These are phyloP conservation scores for Bullera alba DNA, from an alignment of 768 basidiomycete species.

Conservation along the genomic window DNA sequence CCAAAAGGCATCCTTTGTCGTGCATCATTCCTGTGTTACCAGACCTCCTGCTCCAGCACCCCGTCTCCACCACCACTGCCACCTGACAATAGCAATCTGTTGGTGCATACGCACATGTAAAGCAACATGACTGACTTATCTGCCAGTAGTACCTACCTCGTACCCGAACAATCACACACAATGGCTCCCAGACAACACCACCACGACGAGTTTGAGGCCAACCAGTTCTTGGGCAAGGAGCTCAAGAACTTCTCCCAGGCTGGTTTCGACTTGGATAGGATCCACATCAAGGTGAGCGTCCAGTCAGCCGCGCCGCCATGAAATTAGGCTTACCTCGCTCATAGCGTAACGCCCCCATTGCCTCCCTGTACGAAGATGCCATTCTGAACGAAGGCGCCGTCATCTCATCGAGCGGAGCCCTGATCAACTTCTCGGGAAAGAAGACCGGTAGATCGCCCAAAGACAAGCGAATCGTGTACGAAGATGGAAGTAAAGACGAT, in stretches of 20 bases:
- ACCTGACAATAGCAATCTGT: too few species aligned
- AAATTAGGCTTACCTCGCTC: slow-evolving; percentile 5
- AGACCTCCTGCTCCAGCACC: too few species aligned
- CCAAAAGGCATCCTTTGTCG: too few species aligned
- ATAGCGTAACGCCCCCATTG: slow-evolving; percentile 49
- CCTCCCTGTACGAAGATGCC: slow-evolving; percentile 92
- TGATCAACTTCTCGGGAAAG: slow-evolving; percentile 99
- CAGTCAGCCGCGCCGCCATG: not conserved
- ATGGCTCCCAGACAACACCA: slow-evolving; percentile 25
- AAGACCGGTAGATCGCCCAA: slow-evolving; percentile 97
- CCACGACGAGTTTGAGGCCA: slow-evolving; percentile 37
- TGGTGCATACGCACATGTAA: too few species aligned
- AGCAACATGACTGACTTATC: too few species aligned
- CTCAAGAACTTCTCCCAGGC: slow-evolving; percentile 97
- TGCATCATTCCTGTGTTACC: too few species aligned
- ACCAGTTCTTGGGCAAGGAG: slow-evolving; percentile 70
- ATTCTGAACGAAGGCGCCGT: slow-evolving; percentile 98
- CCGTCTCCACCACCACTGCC: too few species aligned
- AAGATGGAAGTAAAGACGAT: slow-evolving; percentile 90
- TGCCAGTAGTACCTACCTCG: too few species aligned
- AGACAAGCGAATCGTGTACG: slow-evolving; percentile 98
- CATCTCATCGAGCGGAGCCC: slow-evolving; percentile 87
- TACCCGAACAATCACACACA: slow-evolving; percentile 2
- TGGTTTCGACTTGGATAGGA: slow-evolving; percentile 97
- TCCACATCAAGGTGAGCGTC: slow-evolving; percentile 67